Evolutionary conservation across 192 early-diverging fungal genomes (phyloP).

Genomic region (Spizellomyces punctatus): DNA sequence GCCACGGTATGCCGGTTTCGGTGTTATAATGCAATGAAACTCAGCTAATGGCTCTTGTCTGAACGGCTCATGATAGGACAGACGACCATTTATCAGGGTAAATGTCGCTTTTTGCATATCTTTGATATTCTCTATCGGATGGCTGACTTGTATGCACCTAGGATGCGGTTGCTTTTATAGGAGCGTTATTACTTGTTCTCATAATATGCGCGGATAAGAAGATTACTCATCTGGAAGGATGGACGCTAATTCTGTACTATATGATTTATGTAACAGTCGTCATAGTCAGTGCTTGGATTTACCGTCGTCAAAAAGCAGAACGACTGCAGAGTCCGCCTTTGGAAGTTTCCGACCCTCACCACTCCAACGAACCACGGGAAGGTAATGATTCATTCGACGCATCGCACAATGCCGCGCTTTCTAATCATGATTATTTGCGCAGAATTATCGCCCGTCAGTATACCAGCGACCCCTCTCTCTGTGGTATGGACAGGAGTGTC

Average conservation of each 20-base stretch:
- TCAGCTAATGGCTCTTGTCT: too few relatives aligned
- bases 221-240: slow-evolving; percentile 60
- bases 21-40: background rate
- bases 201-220: slow-evolving; percentile 55
- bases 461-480: too few relatives aligned
- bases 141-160: slow-evolving; percentile 55
- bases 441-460: too few relatives aligned
- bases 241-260: slow-evolving; percentile 61
- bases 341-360: too few relatives aligned
- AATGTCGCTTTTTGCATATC: too few relatives aligned
- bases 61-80: slow-evolving; percentile 6
- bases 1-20: slow-evolving; percentile 19
- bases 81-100: slow-evolving; percentile 29
- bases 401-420: too few relatives aligned
- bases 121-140: slow-evolving; percentile 36
- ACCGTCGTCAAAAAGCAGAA: slow-evolving; percentile 20
- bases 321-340: background rate
- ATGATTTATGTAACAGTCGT: slow-evolving; percentile 62
- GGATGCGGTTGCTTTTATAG: slow-evolving; percentile 77
- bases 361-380: too few relatives aligned
- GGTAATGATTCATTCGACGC: too few relatives aligned
- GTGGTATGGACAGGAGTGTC: background rate
- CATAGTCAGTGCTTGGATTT: slow-evolving; percentile 55
- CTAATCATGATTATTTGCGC: too few relatives aligned
- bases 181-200: slow-evolving; percentile 57